Conservation (phyloP, 768 basidiomycete species). For the Lyophyllum atratum region DNA sequence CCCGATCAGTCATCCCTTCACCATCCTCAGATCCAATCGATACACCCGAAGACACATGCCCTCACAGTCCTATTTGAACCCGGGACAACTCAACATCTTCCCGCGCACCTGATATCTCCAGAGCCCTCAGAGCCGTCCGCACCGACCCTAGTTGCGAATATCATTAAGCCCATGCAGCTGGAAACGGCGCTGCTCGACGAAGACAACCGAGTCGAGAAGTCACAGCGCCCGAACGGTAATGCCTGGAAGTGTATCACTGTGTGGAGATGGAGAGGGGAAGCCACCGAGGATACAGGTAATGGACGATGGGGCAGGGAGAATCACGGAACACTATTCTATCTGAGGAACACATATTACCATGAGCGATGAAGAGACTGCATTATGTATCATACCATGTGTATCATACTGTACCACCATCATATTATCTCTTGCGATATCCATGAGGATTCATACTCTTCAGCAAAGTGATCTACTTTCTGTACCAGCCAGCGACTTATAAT, state of each 20-base stretch:
- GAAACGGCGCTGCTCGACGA: conserved; percentile 54
- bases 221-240: conserved; percentile 46
- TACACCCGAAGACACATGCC: conserved; percentile 41
- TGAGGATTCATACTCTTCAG: not conserved
- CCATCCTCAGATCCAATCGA: conserved; percentile 40
- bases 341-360: conserved; percentile 43
- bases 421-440: not conserved
- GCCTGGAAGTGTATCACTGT: conserved; percentile 61
- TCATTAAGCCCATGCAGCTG: conserved; percentile 48
- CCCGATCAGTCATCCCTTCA: not conserved
- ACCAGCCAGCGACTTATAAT: too few relatives aligned
- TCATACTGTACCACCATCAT: not conserved
- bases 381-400: not conserved
- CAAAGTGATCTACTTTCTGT: too few relatives aligned
- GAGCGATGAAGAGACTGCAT: conserved; percentile 21
- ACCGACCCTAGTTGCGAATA: conserved; percentile 34
- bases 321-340: conserved; percentile 52
- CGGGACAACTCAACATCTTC: conserved; percentile 37
- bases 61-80: conserved; percentile 46
- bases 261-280: conserved; percentile 50
- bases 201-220: conserved; percentile 48
- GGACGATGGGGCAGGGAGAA: conserved; percentile 44
- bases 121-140: conserved; percentile 28
- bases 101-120: conserved; percentile 32
- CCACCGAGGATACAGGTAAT: conserved; percentile 18